phyloP scores from a whole-genome alignment of 805 yeast species.

The Candida dajiaensis region DNA sequence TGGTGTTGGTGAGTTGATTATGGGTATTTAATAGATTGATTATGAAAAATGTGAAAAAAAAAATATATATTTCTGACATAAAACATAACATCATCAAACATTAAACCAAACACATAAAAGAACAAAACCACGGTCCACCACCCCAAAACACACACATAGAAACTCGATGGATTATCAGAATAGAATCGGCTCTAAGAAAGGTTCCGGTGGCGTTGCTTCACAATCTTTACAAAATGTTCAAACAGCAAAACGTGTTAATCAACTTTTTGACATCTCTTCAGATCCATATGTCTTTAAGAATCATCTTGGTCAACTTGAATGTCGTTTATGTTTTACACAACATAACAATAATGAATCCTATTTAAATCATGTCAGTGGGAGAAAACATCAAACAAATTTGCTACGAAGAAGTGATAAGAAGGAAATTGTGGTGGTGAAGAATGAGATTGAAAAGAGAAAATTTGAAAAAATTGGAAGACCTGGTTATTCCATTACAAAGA shows the following conservation, averaged over 20 bases:
- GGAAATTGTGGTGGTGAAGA: conserved; percentile 11
- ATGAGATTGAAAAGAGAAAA: conserved; percentile 13
- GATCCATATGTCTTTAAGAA: conserved; percentile 85
- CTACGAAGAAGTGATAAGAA: conserved; percentile 46
- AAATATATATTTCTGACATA: neutral
- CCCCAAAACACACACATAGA: too few species aligned
- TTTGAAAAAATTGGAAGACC: conserved; percentile 60
- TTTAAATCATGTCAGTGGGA: conserved; percentile 78
- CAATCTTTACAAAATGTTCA: conserved; percentile 62
- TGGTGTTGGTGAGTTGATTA: too few species aligned
- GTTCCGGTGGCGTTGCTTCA: conserved; percentile 83
- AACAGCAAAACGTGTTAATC: conserved; percentile 59
- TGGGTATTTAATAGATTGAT: too few species aligned
- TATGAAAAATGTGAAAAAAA: too few species aligned
- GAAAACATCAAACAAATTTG: conserved; percentile 71
- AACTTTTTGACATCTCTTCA: conserved; percentile 48
- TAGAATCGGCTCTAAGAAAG: conserved; percentile 85
- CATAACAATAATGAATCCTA: conserved; percentile 80
- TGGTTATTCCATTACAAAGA: conserved; percentile 57
- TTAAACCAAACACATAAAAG: too few species aligned
- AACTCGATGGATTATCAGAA: conserved; percentile 91
- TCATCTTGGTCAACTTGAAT: conserved; percentile 79
- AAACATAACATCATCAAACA: too few species aligned
- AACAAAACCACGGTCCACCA: neutral
- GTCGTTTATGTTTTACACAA: conserved; percentile 76